Evolutionary conservation across 495 filamentous ascomycete species (phyloP).

Genomic region (Tuber aestivum): DNA sequence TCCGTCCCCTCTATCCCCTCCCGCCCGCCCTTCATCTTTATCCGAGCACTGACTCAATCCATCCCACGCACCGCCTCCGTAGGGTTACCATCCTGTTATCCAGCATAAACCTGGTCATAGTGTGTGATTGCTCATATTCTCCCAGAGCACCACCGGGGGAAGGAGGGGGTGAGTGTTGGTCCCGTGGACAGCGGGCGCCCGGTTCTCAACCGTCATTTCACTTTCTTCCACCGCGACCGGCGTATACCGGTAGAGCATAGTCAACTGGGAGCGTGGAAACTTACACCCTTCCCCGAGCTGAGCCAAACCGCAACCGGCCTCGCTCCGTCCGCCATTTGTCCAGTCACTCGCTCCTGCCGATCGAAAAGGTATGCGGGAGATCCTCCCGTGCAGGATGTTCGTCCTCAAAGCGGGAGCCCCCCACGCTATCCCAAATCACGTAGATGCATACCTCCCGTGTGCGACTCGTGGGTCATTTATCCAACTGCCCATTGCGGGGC

Average conservation of each 20-base stretch:
- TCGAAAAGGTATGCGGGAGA: neutral
- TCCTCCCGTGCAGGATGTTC: neutral
- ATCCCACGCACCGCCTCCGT: neutral
- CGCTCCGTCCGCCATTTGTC: neutral
- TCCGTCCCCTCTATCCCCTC: neutral
- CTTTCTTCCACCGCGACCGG: neutral
- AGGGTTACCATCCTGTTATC: neutral
- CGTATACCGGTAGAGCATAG: neutral
- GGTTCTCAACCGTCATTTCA: neutral
- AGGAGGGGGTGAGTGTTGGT: too few species aligned
- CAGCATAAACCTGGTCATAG: neutral
- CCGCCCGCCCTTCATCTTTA: neutral
- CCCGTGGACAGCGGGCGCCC: neutral
- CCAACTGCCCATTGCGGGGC: neutral
- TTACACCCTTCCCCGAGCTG: neutral
- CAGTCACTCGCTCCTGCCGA: neutral
- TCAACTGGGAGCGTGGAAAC: neutral
- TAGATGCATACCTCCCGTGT: neutral
- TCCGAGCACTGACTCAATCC: neutral
- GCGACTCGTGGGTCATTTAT: neutral
- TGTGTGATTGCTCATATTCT: slow-evolving; percentile 5
- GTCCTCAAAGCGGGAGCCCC: neutral
- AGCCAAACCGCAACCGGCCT: neutral
- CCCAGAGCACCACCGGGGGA: neutral
- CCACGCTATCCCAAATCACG: neutral